Conservation (phyloP, 768 basidiomycete genomes). For the Clavulina sp. region DNA sequence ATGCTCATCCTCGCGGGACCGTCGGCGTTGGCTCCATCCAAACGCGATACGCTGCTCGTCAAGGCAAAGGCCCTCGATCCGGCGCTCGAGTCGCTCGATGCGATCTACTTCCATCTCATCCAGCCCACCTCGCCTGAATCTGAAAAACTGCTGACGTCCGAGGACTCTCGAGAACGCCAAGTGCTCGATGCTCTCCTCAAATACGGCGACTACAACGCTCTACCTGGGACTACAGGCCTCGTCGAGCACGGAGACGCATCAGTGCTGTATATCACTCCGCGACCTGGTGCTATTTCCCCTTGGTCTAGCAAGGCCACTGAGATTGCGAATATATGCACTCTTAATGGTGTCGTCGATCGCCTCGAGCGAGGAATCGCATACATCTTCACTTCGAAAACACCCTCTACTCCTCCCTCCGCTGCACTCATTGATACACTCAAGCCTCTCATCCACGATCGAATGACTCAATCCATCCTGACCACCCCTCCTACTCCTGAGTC, state of each 20-base stretch:
- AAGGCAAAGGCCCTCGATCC: constrained; percentile 36
- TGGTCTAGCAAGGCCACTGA: constrained; percentile 99
- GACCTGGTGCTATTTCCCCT: constrained; percentile 85
- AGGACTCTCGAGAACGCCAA: constrained; percentile 27
- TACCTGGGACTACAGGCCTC: constrained; percentile 24
- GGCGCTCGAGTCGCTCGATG: constrained; percentile 51
- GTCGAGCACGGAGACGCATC: constrained; percentile 20
- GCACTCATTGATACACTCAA: constrained; percentile 37
- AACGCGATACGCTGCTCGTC: constrained; percentile 46
- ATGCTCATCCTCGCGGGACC: constrained; percentile 73
- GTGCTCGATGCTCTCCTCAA: constrained; percentile 54
- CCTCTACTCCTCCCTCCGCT: constrained; percentile 23
- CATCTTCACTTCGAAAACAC: constrained; percentile 33
- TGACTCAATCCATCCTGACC: constrained; percentile 72
- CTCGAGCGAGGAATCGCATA: constrained; percentile 74
- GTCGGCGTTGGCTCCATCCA: constrained; percentile 55
- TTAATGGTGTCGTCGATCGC: constrained; percentile 52
- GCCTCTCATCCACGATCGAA: constrained; percentile 77
- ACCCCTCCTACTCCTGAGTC: constrained; percentile 36
- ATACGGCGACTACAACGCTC: constrained; percentile 64
- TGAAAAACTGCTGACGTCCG: constrained; percentile 30
- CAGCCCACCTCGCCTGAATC: constrained; percentile 33
- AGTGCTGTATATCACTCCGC: constrained; percentile 57
- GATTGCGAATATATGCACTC: constrained; percentile 74
- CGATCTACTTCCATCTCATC: constrained; percentile 75